Evolutionary conservation across 2,329 filamentous ascomycete genomes (phyloP).

Genomic region (Fusarium sp.): DNA sequence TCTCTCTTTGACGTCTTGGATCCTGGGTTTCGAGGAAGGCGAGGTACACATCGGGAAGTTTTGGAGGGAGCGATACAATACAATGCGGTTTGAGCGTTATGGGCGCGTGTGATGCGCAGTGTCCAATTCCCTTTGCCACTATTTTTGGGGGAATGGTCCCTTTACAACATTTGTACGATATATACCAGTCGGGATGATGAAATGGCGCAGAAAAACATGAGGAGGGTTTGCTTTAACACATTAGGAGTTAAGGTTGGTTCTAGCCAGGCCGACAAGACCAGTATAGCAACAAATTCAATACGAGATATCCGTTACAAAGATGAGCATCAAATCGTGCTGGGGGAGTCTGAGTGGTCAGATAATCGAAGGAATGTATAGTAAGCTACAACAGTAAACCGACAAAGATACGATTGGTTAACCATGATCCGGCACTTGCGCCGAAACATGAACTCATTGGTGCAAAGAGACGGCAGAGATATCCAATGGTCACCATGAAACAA

Average conservation of each 20-base stretch:
- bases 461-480: not conserved
- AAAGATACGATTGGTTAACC: not conserved
- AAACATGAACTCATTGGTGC: not conserved
- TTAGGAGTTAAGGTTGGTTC: conserved; percentile 19
- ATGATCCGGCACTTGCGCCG: not conserved
- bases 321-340: not conserved
- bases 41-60: conserved; percentile 8
- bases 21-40: conserved; percentile 10
- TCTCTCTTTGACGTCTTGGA: conserved; percentile 14
- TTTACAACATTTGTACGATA: conserved; percentile 36
- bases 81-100: conserved; percentile 1
- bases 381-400: not conserved
- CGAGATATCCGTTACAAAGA: not conserved
- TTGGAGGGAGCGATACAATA: not conserved
- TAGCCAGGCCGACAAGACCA: conserved; percentile 16
- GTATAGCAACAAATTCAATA: conserved; percentile 14
- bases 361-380: not conserved
- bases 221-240: conserved; percentile 25
- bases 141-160: conserved; percentile 1
- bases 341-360: not conserved
- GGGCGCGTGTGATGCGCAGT: conserved; percentile 7
- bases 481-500: not conserved
- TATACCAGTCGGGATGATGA: conserved; percentile 38
- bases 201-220: conserved; percentile 37
- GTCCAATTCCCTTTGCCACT: conserved; percentile 15